Evolutionary conservation across 768 basidiomycete genomes (phyloP).

Genomic region (Leccinum broughii): DNA sequence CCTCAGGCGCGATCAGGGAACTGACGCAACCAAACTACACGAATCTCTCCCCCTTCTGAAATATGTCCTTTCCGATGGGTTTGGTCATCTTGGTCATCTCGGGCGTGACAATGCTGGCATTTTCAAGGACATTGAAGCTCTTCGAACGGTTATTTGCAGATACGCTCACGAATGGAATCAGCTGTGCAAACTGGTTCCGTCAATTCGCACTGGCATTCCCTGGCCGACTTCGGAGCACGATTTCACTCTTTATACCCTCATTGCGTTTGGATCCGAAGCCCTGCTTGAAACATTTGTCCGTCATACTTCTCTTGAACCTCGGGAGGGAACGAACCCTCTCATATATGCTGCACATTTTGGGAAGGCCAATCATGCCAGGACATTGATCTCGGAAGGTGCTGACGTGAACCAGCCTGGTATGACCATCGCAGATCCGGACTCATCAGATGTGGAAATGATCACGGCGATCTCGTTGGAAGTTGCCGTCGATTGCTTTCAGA

Average conservation of each 20-base stretch:
- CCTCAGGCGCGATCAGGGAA: not conserved
- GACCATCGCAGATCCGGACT: not conserved
- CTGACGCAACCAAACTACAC: not conserved
- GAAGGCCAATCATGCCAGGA: not conserved
- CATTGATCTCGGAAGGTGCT: not conserved
- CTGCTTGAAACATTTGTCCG: not conserved
- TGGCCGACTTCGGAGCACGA: constrained; percentile 11
- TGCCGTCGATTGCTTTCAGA: not conserved
- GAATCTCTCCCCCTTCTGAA: not conserved
- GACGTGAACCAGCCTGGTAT: not conserved
- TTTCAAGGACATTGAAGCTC: constrained; percentile 1
- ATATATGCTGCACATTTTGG: constrained; percentile 4
- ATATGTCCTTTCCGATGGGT: constrained; percentile 15
- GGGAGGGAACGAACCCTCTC: constrained; percentile 4
- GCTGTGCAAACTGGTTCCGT: not conserved
- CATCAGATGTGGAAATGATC: not conserved
- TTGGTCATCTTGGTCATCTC: constrained; percentile 9
- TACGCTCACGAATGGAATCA: constrained; percentile 1
- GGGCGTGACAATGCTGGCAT: not conserved
- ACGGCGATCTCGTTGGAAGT: not conserved
- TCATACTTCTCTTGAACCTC: not conserved
- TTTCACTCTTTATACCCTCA: constrained; percentile 7
- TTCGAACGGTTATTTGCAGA: not conserved
- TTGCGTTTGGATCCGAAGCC: constrained; percentile 3
- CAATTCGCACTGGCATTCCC: not conserved